Evolutionary conservation across 2,329 filamentous ascomycete species (phyloP), one percentile per base, ranked within the genome.

Genomic region (Xenosphaeropsis pyriputrescens): DNA sequence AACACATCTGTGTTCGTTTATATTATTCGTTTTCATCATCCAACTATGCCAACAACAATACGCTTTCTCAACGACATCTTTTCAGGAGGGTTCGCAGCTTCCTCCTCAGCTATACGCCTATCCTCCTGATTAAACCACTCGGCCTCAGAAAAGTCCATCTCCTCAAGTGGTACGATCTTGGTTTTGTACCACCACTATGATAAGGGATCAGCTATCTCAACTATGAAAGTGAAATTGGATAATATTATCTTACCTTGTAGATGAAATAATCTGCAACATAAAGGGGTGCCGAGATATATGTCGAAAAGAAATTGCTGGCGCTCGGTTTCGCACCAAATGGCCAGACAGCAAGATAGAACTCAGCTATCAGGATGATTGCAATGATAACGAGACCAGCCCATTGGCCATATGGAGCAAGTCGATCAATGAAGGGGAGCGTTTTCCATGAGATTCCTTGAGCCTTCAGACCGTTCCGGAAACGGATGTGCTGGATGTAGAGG

Each of bases 341-440:
- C 35, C 43, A 52, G 16, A 54, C 47, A 3, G 52, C 45, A 17
- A 56, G 43, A 33, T 57, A 56, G 35, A 57, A 56, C 35, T 57
- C 51, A 37, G 51, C 53, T 2, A 47, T 48, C 26, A 54, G 45
- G 30, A 57, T 49, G 19, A 55, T 53, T 1, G 47, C 18, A 2
- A 56, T 48, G 13, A 56, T 46, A 0, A 49, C 7, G 1, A 55
- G 43, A 9, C 37, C 37, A 12, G 26, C 29, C n/a, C 18, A 40
- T 32, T 34, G 32, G 5, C 18, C 14, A 18, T 37, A 40, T n/a
- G 38, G 38, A 3, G 32, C 32, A 11, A 18, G 14, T 13, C n/a
- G 18, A n/a, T 22, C 34, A 9, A 22, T 15, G 5, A 36, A 40
- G 8, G 34, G 34, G 26, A 36, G 34, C 8, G 14, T 40, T n/a